Evolutionary conservation across 2,329 filamentous ascomycete species (phyloP).

Genomic region (Aspergillus luchuensis): DNA sequence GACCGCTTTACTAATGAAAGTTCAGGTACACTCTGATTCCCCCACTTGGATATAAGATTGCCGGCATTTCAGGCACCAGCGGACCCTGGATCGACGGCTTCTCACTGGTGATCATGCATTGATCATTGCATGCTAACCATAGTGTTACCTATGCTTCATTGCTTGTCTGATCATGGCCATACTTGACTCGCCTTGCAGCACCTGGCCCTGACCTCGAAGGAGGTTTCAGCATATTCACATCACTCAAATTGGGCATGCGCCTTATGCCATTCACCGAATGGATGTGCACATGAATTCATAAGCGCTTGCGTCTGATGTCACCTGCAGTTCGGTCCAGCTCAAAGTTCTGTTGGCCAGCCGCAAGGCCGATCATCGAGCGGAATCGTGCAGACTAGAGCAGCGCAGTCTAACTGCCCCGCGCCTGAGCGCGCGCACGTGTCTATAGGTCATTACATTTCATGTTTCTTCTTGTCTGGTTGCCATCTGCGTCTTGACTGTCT

Average conservation of each 20-base stretch:
- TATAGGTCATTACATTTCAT: neutral
- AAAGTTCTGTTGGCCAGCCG: neutral
- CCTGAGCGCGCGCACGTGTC: neutral
- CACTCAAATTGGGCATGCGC: too few species aligned
- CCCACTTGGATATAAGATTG: slow-evolving; percentile 84
- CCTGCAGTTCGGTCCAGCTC: neutral
- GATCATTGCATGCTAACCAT: slow-evolving; percentile 29
- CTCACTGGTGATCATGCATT: slow-evolving; percentile 75
- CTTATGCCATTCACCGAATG: too few species aligned
- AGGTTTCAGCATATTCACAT: neutral
- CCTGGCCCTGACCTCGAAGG: neutral
- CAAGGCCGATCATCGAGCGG: neutral
- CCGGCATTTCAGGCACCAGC: slow-evolving; percentile 81
- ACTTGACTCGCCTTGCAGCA: neutral
- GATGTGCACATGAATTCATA: neutral
- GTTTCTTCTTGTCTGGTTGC: slow-evolving; percentile 2
- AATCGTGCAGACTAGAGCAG: neutral
- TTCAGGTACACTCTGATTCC: slow-evolving; percentile 81
- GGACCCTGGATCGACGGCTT: slow-evolving; percentile 83
- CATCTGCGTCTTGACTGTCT: neutral
- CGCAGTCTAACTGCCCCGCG: neutral
- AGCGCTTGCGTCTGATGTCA: neutral
- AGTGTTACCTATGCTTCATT: neutral
- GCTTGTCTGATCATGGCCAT: neutral
- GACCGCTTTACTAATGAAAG: slow-evolving; percentile 12